phyloP scores from a whole-genome alignment of 306 rosid species.

The Trifolium fragiferum region DNA sequence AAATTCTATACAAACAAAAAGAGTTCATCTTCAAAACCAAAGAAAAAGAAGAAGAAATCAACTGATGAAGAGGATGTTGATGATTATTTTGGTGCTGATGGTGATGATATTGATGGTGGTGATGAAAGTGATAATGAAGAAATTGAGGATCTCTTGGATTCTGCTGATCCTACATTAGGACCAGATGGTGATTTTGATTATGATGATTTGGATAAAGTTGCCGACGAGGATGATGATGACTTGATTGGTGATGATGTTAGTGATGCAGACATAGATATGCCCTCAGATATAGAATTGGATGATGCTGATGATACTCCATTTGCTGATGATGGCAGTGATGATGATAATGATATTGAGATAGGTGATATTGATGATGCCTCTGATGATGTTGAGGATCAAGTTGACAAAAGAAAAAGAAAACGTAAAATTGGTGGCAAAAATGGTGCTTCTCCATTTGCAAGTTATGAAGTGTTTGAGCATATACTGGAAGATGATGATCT shows the following conservation, averaged over 20 bases:
- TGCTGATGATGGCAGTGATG: conserved; percentile 30
- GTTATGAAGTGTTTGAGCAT: conserved; percentile 85
- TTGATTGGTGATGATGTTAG: conserved; percentile 69
- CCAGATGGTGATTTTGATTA: conserved; percentile 74
- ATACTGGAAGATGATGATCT: conserved; percentile 50
- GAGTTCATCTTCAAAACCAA: conserved; percentile 64
- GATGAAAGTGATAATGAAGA: conserved; percentile 93
- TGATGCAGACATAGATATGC: conserved; percentile 67
- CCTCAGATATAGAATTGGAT: conserved; percentile 62
- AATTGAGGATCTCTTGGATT: conserved; percentile 78
- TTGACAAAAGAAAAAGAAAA: conserved; percentile 53
- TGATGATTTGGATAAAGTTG: conserved; percentile 81
- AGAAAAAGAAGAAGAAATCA: conserved; percentile 80
- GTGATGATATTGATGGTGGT: conserved; percentile 57
- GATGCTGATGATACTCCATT: conserved; percentile 44
- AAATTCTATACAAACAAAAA: conserved; percentile 83
- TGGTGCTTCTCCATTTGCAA: conserved; percentile 56
- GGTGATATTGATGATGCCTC: conserved; percentile 53
- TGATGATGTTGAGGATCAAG: conserved; percentile 42
- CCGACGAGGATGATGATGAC: conserved; percentile 78
- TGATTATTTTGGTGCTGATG: conserved; percentile 62
- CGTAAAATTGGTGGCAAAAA: conserved; percentile 56
- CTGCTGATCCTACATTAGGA: conserved; percentile 56
- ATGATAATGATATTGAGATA: conserved; percentile 21
- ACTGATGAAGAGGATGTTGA: conserved; percentile 71